Evolutionary conservation across 2,329 filamentous ascomycete species (phyloP).

Genomic region (Verticillium tricorpus): DNA sequence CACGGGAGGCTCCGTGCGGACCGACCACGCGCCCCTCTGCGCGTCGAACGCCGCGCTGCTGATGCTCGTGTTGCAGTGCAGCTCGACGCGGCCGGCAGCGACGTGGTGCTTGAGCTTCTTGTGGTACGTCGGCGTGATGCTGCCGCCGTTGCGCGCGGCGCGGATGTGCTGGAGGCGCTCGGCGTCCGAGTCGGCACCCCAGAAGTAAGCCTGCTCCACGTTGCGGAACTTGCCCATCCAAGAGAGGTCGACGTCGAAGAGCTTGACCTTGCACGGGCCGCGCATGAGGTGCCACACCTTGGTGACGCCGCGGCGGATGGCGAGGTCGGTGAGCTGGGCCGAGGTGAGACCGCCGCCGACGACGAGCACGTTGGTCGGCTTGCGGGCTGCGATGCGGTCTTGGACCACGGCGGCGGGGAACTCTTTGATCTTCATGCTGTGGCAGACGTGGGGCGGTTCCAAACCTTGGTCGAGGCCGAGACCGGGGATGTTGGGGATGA

Average conservation of each 20-base stretch:
- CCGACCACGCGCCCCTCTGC: constrained; percentile 29
- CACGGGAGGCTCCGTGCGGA: constrained; percentile 50
- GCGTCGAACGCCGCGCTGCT: constrained; percentile 44
- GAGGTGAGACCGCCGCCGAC: constrained; percentile 74
- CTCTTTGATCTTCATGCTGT: constrained; percentile 58
- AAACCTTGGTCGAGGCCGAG: constrained; percentile 16
- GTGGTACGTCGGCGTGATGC: constrained; percentile 64
- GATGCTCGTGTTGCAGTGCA: constrained; percentile 57
- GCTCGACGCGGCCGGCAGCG: constrained; percentile 42
- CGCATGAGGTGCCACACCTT: constrained; percentile 71
- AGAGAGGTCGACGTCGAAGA: constrained; percentile 70
- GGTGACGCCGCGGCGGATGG: constrained; percentile 57
- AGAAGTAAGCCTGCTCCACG: constrained; percentile 70
- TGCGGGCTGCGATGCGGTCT: constrained; percentile 43
- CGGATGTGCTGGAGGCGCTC: constrained; percentile 64
- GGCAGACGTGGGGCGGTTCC: constrained; percentile 43
- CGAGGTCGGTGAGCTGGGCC: constrained; percentile 66
- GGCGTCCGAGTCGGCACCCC: constrained; percentile 67
- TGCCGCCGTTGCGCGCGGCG: constrained; percentile 68
- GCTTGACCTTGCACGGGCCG: constrained; percentile 56
- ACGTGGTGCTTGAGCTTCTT: constrained; percentile 62
- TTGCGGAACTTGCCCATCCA: constrained; percentile 86
- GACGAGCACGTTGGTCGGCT: constrained; percentile 61
- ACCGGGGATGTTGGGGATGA: constrained; percentile 34
- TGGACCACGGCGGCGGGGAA: constrained; percentile 52